Evolutionary conservation across 106 monocot genomes (phyloP), one percentile per base, ranked within the genome.

Genomic region (Platanthera zijinensis): DNA sequence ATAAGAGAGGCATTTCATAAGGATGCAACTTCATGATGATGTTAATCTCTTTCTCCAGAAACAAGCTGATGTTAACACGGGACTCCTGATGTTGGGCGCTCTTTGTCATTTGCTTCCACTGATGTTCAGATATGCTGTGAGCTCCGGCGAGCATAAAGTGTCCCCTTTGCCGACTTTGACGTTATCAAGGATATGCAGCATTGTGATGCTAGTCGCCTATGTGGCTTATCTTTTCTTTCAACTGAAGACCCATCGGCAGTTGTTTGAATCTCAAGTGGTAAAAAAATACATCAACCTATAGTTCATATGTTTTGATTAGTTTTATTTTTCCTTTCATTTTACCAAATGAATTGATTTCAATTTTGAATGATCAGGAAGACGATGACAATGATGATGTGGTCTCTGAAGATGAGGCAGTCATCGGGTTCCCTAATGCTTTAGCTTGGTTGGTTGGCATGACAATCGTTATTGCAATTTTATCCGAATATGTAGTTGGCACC

Each of bases 171-270:
- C 85, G 0, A 77, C 51, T 4, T 69, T 92, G 61, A 57, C 52
- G 18, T 70, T 95, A 18, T 95, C 95, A 5, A 84, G 95, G 62
- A 76, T 74, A 0, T 95, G 92, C 74, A 92, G 95, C 80, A 73
- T 95, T 45, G 51, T 87, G 52, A 90, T 95, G 90, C 86, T 95
- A 62, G 17, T 86, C 7, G 88, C 86, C 50, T 95, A 92, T 52
- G 71, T 83, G 12, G 87, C 85, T 45, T 92, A 90, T 77, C 84
- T 95, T 76, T 86, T 92, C 85, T 95, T 95, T 82, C 95, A 95
- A 77, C 80, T 95, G 12, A 95, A 90, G 85, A 95, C 95, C 18
- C 90, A 95, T 68, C 84, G 90, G 63, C 81, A 85, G 48, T 80
- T 72, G 8, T 95, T 92, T 51, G 92, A 90, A 39, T 49, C 77